Evolutionary conservation across 176 grass and related monocot species (phyloP).

Genomic region (Phragmites australis): DNA sequence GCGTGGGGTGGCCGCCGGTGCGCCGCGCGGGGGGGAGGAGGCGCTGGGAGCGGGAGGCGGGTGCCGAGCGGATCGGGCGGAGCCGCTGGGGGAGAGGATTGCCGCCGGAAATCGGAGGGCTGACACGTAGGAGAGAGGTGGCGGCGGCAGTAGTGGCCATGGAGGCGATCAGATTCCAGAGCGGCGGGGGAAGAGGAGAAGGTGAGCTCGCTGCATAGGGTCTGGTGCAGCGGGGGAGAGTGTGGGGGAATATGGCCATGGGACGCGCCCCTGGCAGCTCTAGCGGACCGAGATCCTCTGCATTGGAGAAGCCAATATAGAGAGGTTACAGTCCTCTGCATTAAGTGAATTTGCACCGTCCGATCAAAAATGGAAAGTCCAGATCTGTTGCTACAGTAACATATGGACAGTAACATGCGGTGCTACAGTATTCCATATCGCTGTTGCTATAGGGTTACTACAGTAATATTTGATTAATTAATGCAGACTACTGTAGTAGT

Average conservation of each 20-base stretch:
- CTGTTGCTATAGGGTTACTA: too few relatives aligned
- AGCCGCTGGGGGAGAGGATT: conserved; percentile 6
- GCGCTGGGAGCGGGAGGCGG: conserved; percentile 15
- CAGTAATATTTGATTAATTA: too few relatives aligned
- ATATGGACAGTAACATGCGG: too few relatives aligned
- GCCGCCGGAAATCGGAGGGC: background rate
- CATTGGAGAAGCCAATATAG: too few relatives aligned
- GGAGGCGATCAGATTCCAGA: conserved; percentile 4
- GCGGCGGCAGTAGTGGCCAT: conserved; percentile 13
- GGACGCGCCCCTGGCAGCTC: conserved; percentile 9
- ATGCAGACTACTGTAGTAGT: too few relatives aligned
- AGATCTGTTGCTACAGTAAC: too few relatives aligned
- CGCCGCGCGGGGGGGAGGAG: background rate
- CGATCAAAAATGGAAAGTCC: too few relatives aligned
- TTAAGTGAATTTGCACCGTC: too few relatives aligned
- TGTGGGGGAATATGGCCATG: conserved; percentile 52
- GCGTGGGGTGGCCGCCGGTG: background rate
- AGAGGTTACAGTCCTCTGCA: too few relatives aligned
- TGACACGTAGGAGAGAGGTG: background rate
- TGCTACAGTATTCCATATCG: too few relatives aligned
- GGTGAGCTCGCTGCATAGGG: conserved; percentile 20
- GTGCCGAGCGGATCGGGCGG: conserved; percentile 11
- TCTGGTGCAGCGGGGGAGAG: conserved; percentile 12
- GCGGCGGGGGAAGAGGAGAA: background rate
- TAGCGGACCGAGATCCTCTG: too few relatives aligned